Percentiles rank a stretch among this genome's conserved stretches.
Conservation (phyloP, 108 stramenopile genomes). For the Cyclotella sp. region DNA sequence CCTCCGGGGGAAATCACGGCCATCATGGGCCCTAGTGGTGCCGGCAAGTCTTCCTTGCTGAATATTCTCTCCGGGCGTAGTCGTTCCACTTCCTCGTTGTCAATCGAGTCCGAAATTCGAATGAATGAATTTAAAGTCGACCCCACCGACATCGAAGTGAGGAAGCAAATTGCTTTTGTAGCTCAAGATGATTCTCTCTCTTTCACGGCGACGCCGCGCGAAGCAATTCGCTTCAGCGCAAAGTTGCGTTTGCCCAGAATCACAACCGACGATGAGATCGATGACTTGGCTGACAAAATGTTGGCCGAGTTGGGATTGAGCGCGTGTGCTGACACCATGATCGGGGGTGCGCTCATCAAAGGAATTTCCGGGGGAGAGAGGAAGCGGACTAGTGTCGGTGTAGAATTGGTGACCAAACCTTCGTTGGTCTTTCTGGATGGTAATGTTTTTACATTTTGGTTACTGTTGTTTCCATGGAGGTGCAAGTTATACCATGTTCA, state of each 20-base stretch:
- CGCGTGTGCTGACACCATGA: constrained; percentile 73
- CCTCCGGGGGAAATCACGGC: constrained; percentile 70
- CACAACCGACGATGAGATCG: constrained; percentile 63
- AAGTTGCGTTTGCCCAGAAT: constrained; percentile 71
- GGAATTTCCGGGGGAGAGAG: constrained; percentile 84
- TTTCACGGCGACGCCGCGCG: constrained; percentile 85
- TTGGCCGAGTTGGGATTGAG: constrained; percentile 75
- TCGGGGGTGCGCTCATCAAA: constrained; percentile 74
- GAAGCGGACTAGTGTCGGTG: constrained; percentile 76
- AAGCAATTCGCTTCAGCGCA: constrained; percentile 86
- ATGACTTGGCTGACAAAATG: constrained; percentile 72
- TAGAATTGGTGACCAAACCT: constrained; percentile 79
- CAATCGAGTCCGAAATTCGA: constrained; percentile 63
- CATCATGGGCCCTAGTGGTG: constrained; percentile 76
- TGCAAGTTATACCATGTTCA: neutral
- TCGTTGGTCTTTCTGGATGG: constrained; percentile 76
- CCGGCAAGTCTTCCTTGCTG: constrained; percentile 86
- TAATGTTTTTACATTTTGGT: constrained; percentile 7
- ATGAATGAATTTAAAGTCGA: constrained; percentile 72
- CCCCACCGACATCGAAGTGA: constrained; percentile 66
- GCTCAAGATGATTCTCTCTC: constrained; percentile 86
- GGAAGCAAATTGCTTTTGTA: constrained; percentile 86
- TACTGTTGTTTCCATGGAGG: neutral
- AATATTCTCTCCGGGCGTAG: constrained; percentile 83
- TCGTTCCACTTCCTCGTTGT: constrained; percentile 36